Percentiles rank a stretch among this genome's conserved stretches.
Conservation (phyloP, 495 filamentous ascomycete species). For the Hyaloscypha hepaticicola region DNA sequence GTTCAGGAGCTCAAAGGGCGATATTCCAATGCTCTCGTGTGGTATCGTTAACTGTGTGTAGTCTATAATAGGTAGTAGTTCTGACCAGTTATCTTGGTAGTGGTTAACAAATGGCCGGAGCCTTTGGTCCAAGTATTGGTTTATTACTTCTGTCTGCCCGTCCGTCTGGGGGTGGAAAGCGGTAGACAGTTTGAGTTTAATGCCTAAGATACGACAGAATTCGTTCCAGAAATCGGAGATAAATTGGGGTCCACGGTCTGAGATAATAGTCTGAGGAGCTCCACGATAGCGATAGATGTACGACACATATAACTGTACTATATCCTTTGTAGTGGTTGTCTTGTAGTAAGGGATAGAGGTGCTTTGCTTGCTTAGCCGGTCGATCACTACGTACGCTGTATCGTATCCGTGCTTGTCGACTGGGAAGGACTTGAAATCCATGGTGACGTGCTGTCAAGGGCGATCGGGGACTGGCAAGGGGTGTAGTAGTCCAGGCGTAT, state of each 20-base stretch:
- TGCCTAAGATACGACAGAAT: constrained; percentile 19
- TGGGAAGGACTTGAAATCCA: constrained; percentile 5
- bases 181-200: constrained; percentile 27
- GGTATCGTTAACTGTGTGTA: neutral
- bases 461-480: too few species aligned
- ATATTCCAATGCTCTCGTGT: neutral
- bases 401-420: neutral
- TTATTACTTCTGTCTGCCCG: constrained; percentile 34
- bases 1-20: neutral
- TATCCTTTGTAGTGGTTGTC: constrained; percentile 8
- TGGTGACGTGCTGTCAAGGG: too few species aligned
- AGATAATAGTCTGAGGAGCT: constrained; percentile 19
- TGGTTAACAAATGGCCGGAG: constrained; percentile 34
- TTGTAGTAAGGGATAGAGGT: constrained; percentile 10
- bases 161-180: constrained; percentile 36
- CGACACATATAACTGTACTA: constrained; percentile 13
- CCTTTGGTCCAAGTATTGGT: constrained; percentile 30
- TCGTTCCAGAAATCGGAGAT: constrained; percentile 25
- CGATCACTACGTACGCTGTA: constrained; percentile 8
- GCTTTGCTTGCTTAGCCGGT: neutral
- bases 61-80: constrained; percentile 27
- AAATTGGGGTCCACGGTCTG: constrained; percentile 27
- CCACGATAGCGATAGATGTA: constrained; percentile 18
- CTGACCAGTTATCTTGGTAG: constrained; percentile 34
- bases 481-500: too few species aligned